A percentile compares a stretch with the other conserved stretches of the same genome.
Conservation (phyloP, 1,139 yeast species). For the Blastobotrys buckinghamii region DNA sequence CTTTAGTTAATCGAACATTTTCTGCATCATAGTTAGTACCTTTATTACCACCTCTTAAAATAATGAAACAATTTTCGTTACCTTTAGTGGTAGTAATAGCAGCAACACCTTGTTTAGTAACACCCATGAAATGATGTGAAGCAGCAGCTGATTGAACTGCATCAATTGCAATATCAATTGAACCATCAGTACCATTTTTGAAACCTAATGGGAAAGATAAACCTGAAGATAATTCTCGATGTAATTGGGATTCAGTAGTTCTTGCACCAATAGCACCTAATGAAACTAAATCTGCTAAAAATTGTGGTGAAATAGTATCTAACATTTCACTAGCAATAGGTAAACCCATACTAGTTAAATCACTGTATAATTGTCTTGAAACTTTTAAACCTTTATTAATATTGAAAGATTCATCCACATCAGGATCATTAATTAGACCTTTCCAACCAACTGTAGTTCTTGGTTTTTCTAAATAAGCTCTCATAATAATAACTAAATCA, state of each 20-base stretch:
- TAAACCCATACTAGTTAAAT: constrained; percentile 63
- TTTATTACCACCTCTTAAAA: constrained; percentile 90
- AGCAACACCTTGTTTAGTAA: constrained; percentile 92
- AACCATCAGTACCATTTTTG: constrained; percentile 98
- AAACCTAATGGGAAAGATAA: constrained; percentile 96
- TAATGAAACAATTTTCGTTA: constrained; percentile 67
- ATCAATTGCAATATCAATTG: constrained; percentile 86
- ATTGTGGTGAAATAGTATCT: constrained; percentile 98
- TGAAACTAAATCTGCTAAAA: constrained; percentile 81
- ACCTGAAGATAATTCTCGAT: constrained; percentile 95
- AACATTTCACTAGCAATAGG: constrained; percentile 98
- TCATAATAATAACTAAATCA: constrained; percentile 83
- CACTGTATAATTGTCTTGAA: constrained; percentile 78
- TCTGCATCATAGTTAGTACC: constrained; percentile 88
- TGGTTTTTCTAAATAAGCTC: constrained; percentile 97
- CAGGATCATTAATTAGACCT: constrained; percentile 96
- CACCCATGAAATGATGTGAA: constrained; percentile 95
- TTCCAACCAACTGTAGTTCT: constrained; percentile 99
- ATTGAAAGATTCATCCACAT: constrained; percentile 84
- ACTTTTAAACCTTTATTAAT: constrained; percentile 91
- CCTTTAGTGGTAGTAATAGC: constrained; percentile 96
- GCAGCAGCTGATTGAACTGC: constrained; percentile 90
- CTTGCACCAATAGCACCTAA: constrained; percentile 99
- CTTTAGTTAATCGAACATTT: constrained; percentile 71
- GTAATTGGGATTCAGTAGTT: constrained; percentile 96